These are phyloP conservation scores for Phlebiopsis flavidoalba DNA, from an alignment of 768 basidiomycete species.

Conservation along the genomic window DNA sequence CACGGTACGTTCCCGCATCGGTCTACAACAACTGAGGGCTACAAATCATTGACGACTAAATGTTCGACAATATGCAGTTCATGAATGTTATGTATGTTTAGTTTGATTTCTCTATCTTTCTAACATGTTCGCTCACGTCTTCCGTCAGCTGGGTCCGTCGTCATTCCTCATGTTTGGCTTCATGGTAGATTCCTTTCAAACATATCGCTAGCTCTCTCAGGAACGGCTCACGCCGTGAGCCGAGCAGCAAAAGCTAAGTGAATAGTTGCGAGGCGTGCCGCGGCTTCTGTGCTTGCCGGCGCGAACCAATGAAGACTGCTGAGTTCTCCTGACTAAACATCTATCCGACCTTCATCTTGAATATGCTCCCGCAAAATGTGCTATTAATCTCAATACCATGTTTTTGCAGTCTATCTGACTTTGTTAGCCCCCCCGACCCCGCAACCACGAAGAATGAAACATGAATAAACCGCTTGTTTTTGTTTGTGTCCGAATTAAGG, in stretches of 20 bases:
- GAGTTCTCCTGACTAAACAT: no score
- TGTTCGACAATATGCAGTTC: conserved; percentile 41
- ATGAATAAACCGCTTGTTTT: no score
- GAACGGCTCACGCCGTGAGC: conserved; percentile 14
- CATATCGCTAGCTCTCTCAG: conserved; percentile 64
- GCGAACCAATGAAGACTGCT: no score
- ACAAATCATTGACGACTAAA: neutral
- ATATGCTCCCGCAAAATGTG: no score
- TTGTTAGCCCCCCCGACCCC: no score
- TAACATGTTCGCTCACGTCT: conserved; percentile 4
- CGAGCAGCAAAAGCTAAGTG: neutral
- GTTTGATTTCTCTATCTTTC: conserved; percentile 2
- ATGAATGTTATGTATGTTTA: conserved; percentile 70
- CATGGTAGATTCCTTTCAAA: conserved; percentile 73
- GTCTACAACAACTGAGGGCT: neutral
- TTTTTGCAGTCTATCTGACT: no score
- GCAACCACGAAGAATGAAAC: no score
- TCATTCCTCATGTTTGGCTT: conserved; percentile 69
- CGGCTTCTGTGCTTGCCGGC: no score
- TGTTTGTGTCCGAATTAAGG: neutral
- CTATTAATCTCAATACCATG: no score
- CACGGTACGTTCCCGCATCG: conserved; percentile 45
- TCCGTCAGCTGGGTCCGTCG: conserved; percentile 68
- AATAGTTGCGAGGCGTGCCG: neutral
- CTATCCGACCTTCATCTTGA: no score